Percentiles rank a stretch among this genome's conserved stretches.
These are phyloP conservation scores for Beauveria caledonica DNA, from an alignment of 2,329 filamentous ascomycete species.

Conservation along the genomic window DNA sequence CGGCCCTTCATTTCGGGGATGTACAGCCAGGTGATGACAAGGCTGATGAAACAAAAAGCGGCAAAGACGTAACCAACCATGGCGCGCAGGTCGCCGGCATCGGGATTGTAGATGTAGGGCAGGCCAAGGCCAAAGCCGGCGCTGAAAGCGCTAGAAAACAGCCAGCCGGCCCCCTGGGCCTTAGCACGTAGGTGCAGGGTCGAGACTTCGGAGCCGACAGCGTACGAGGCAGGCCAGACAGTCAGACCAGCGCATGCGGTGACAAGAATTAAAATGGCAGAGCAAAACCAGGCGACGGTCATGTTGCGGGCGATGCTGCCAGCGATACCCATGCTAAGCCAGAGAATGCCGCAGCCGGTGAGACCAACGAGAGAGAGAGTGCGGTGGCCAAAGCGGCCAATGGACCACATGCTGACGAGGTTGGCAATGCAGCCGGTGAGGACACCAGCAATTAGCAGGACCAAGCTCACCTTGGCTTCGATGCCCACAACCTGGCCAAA, in stretches of 20 bases:
- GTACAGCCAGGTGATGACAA: slow-evolving; percentile 32
- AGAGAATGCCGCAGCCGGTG: slow-evolving; percentile 26
- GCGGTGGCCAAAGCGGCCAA: slow-evolving; percentile 32
- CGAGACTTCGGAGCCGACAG: slow-evolving; percentile 34
- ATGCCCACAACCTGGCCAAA: slow-evolving; percentile 29
- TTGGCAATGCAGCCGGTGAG: slow-evolving; percentile 37
- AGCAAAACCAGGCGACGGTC: slow-evolving; percentile 21
- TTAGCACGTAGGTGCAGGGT: slow-evolving; percentile 35
- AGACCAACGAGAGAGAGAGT: slow-evolving; percentile 29
- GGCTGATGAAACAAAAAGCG: slow-evolving; percentile 27
- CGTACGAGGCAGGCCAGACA: slow-evolving; percentile 35
- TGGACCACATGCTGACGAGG: slow-evolving; percentile 32
- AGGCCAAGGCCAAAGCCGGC: slow-evolving; percentile 37
- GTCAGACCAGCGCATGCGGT: slow-evolving; percentile 33
- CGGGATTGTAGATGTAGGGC: slow-evolving; percentile 42
- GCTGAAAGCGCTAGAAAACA: slow-evolving; percentile 30
- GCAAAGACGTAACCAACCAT: slow-evolving; percentile 34
- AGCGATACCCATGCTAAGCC: slow-evolving; percentile 38
- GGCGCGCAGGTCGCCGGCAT: slow-evolving; percentile 28
- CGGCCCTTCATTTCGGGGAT: slow-evolving; percentile 47
- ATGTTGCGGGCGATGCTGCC: slow-evolving; percentile 32
- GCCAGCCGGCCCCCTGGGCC: slow-evolving; percentile 35
- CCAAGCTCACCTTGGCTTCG: slow-evolving; percentile 23
- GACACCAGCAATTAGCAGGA: slow-evolving; percentile 38
- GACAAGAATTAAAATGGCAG: slow-evolving; percentile 33